A percentile compares a stretch with the other conserved stretches of the same genome.
Evolutionary conservation across 148 eudicot species (phyloP).

Genomic region (Silene conica): DNA sequence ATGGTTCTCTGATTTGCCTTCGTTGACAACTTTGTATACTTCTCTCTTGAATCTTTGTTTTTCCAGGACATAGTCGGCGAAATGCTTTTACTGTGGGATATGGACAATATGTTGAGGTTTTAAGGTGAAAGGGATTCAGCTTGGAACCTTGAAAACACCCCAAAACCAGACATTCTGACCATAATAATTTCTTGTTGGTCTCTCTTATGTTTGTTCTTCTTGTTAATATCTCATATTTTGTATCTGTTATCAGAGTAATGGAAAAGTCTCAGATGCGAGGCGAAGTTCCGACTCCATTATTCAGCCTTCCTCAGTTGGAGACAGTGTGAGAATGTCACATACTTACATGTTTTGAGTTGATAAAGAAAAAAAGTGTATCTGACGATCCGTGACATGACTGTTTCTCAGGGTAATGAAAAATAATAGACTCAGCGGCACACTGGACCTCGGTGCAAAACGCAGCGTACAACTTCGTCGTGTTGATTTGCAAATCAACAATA

Average conservation of each 20-base stretch:
- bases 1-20: constrained; percentile 47
- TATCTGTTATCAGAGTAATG: constrained; percentile 40
- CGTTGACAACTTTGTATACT: constrained; percentile 54
- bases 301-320: constrained; percentile 54
- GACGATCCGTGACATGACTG: background rate
- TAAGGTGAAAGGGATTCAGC: background rate
- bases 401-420: constrained; percentile 32
- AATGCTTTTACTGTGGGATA: background rate
- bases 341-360: background rate
- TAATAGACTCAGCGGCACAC: constrained; percentile 53
- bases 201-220: background rate
- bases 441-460: constrained; percentile 41
- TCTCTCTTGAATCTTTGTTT: constrained; percentile 14
- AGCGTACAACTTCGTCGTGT: constrained; percentile 54
- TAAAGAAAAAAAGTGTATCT: background rate
- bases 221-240: background rate
- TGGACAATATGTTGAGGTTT: background rate
- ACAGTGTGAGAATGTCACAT: constrained; percentile 42
- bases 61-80: background rate
- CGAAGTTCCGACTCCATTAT: constrained; percentile 37
- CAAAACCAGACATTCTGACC: background rate
- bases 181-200: background rate
- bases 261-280: constrained; percentile 43
- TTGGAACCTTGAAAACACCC: background rate
- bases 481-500: constrained; percentile 54